Percentiles rank a stretch among this genome's conserved stretches.
These are phyloP conservation scores for Penicillium chermesinum DNA, from an alignment of 495 filamentous ascomycete genomes.

Conservation along the genomic window DNA sequence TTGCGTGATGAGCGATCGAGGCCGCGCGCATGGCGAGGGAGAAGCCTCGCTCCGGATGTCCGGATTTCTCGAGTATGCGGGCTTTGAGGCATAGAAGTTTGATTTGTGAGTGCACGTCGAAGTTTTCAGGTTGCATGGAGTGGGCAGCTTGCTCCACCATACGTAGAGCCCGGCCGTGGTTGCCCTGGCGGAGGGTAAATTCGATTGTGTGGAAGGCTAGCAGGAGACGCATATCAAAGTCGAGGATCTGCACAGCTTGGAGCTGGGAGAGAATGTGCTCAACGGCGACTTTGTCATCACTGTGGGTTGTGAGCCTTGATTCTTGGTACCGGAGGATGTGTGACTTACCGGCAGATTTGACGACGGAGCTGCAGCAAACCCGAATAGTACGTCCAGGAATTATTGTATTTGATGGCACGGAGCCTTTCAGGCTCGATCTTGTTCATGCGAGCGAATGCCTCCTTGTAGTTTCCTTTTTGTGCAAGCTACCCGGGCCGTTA, in stretches of 20 bases:
- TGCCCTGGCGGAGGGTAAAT: slow-evolving; percentile 57
- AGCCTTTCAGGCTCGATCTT: slow-evolving; percentile 59
- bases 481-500: slow-evolving; percentile 38
- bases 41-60: slow-evolving; percentile 75
- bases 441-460: slow-evolving; percentile 63
- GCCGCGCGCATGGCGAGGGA: slow-evolving; percentile 77
- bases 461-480: slow-evolving; percentile 65
- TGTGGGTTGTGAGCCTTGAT: slow-evolving; percentile 28
- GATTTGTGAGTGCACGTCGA: slow-evolving; percentile 71
- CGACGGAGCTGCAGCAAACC: slow-evolving; percentile 66
- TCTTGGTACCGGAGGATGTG: neutral
- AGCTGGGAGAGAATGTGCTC: slow-evolving; percentile 60
- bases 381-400: slow-evolving; percentile 71
- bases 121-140: slow-evolving; percentile 59
- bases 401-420: slow-evolving; percentile 71
- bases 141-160: slow-evolving; percentile 64
- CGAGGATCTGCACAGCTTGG: slow-evolving; percentile 49
- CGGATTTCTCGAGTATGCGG: slow-evolving; percentile 61
- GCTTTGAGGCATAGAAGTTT: slow-evolving; percentile 74
- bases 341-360: slow-evolving; percentile 56
- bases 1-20: slow-evolving; percentile 65
- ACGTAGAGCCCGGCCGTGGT: slow-evolving; percentile 58
- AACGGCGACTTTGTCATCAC: slow-evolving; percentile 62
- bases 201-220: slow-evolving; percentile 69
- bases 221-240: slow-evolving; percentile 67